Evolutionary conservation across 805 yeast genomes (phyloP), one percentile per base, ranked within the genome.

Genomic region (Schwanniomyces polymorphus): DNA sequence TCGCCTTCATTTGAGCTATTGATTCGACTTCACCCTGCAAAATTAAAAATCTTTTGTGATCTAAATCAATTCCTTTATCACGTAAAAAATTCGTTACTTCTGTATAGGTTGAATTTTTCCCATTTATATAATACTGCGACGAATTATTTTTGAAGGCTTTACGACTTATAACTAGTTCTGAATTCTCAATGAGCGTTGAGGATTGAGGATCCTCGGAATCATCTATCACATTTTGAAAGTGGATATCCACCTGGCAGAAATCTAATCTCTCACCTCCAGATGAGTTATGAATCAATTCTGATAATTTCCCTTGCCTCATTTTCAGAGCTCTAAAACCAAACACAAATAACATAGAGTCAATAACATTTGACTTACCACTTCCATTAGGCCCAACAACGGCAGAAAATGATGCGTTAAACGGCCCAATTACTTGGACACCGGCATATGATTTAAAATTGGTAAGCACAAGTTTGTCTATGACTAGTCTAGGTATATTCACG

Each of bases 331-430:
- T 76, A 68, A 94, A 94, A 0, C 99, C 99, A 72, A 94, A 94
- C 1, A 95, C 99, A 65, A 94, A 94, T 28, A 95, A 78, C 76
- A 94, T 83, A 5, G 97, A 90, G 64, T 95, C 99, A 64, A 94
- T 94, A 53, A 94, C 97, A 61, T 95, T 94, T 12, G 98, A 91
- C 67, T 94, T 94, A 2, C 99, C 99, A 10, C 97, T 87, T 7
- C 99, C 99, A 64, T 94, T 94, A 5, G 99, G 99, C 0, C 99
- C 99, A 11, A 94, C 97, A 9, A 94, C 96, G 0, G 99, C 98
- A 9, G 97, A 88, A 60, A 94, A 95, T 5, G 95, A 89, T 31
- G 91, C 70, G 58, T 94, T 87, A 66, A 94, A 94, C 0, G 99
- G 99, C 0, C 99, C 99, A 43, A 94, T 88, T 6, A 81, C 81